Evolutionary conservation across 257 asterid genomes (phyloP).

Genomic region (Nicotiana attenuata): DNA sequence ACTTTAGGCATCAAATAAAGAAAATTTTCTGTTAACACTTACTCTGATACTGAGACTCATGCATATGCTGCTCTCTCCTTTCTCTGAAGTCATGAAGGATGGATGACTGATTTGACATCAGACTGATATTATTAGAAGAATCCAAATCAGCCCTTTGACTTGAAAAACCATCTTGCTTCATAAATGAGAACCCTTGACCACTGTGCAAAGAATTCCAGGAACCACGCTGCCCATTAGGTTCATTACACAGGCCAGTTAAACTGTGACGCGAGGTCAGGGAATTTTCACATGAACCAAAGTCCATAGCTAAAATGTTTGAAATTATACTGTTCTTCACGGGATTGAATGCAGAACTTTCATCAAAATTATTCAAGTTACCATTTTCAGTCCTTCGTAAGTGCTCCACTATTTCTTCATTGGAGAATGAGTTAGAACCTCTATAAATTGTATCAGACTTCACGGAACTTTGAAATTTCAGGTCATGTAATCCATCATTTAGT

Average conservation of each 20-base stretch:
- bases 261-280: conserved; percentile 48
- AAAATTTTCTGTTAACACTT: conserved; percentile 8
- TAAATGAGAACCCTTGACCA: conserved; percentile 52
- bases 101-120: conserved; percentile 25
- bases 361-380: conserved; percentile 45
- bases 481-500: conserved; percentile 57
- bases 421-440: conserved; percentile 75
- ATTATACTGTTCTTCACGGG: conserved; percentile 68
- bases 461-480: conserved; percentile 67
- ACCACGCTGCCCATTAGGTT: conserved; percentile 46
- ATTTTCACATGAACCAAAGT: conserved; percentile 69
- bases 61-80: conserved; percentile 53
- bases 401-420: conserved; percentile 94
- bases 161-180: conserved; percentile 44
- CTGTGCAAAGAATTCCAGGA: conserved; percentile 68
- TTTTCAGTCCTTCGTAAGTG: conserved; percentile 78
- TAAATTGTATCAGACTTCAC: conserved; percentile 78
- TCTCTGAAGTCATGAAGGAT: conserved; percentile 44
- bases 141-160: conserved; percentile 44
- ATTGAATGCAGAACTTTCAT: conserved; percentile 49
- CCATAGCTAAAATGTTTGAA: conserved; percentile 75
- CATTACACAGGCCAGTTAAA: conserved; percentile 44
- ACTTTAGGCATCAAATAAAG: not conserved
- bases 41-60: conserved; percentile 70
- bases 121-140: conserved; percentile 20